These are phyloP conservation scores for Pythium angustatum DNA, from an alignment of 352 stramenopile species.

Conservation along the genomic window DNA sequence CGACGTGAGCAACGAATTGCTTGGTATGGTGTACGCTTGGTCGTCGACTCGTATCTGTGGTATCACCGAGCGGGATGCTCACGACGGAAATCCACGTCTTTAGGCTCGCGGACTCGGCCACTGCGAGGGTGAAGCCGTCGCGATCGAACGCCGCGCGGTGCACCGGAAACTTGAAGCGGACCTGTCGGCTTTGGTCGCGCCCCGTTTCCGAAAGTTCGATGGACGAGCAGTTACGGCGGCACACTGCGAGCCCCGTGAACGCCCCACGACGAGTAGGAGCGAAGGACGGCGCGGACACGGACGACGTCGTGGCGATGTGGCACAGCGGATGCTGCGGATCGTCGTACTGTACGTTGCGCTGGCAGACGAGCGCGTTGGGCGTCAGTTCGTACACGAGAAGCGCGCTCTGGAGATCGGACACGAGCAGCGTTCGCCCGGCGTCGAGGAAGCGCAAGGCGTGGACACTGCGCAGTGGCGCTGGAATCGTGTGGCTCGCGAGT, in stretches of 20 bases:
- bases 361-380: conserved; percentile 12
- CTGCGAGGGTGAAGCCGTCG: conserved; percentile 38
- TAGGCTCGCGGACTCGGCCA: conserved; percentile 42
- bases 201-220: conserved; percentile 8
- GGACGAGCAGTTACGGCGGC: conserved; percentile 10
- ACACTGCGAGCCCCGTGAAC: conserved; percentile 16
- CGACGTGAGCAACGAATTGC: conserved; percentile 57
- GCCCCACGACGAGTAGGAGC: background rate
- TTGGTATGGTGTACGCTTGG: background rate
- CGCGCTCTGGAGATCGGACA: conserved; percentile 19
- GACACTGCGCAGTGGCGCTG: background rate
- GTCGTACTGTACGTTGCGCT: conserved; percentile 12
- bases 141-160: conserved; percentile 45
- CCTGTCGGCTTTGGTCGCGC: background rate
- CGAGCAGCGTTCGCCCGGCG: conserved; percentile 10
- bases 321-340: conserved; percentile 9
- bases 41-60: too few species aligned
- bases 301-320: conserved; percentile 10
- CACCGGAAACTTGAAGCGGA: conserved; percentile 42
- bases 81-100: conserved; percentile 62
- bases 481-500: conserved; percentile 10
- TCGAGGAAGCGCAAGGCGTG: conserved; percentile 15
- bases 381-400: conserved; percentile 21
- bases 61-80: conserved; percentile 26
- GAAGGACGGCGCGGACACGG: background rate